These are phyloP conservation scores for Xerocomellus chrysenteron DNA, from an alignment of 768 basidiomycete species.

Conservation along the genomic window DNA sequence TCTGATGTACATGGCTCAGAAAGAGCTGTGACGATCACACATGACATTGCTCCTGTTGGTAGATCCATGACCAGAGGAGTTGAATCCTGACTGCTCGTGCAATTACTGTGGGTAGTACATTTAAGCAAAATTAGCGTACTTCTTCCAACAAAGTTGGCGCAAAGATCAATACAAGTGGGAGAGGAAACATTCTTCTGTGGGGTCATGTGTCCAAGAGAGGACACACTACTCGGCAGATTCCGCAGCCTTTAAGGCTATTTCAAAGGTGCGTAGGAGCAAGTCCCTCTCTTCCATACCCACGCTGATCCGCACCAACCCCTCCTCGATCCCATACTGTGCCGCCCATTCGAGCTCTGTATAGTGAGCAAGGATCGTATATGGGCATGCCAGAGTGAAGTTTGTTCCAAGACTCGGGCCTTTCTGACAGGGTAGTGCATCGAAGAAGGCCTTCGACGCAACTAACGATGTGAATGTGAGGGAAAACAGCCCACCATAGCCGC, in stretches of 20 bases:
- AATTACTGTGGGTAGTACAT: neutral
- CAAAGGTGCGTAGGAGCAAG: conserved; percentile 57
- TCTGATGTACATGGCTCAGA: no score
- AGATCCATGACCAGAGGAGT: neutral
- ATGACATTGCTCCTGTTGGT: neutral
- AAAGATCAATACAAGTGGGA: neutral
- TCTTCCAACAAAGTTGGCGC: neutral
- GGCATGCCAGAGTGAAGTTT: conserved; percentile 93
- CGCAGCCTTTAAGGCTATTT: conserved; percentile 68
- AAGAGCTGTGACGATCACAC: neutral
- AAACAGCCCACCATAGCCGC: conserved; percentile 84
- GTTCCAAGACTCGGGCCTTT: conserved; percentile 95
- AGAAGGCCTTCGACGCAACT: conserved; percentile 74
- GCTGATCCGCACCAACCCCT: conserved; percentile 80
- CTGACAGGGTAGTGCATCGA: conserved; percentile 74
- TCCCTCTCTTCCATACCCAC: conserved; percentile 84
- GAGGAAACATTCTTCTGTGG: neutral
- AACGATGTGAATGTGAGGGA: conserved; percentile 77
- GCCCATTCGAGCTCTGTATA: conserved; percentile 92
- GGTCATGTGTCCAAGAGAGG: neutral
- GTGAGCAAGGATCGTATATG: conserved; percentile 91
- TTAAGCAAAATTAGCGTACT: neutral
- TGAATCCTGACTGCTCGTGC: neutral
- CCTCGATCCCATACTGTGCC: conserved; percentile 79
- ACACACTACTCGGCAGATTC: conserved; percentile 39